Evolutionary conservation across 2,329 filamentous ascomycete genomes (phyloP).

Genomic region (Pseudopithomyces chartarum): DNA sequence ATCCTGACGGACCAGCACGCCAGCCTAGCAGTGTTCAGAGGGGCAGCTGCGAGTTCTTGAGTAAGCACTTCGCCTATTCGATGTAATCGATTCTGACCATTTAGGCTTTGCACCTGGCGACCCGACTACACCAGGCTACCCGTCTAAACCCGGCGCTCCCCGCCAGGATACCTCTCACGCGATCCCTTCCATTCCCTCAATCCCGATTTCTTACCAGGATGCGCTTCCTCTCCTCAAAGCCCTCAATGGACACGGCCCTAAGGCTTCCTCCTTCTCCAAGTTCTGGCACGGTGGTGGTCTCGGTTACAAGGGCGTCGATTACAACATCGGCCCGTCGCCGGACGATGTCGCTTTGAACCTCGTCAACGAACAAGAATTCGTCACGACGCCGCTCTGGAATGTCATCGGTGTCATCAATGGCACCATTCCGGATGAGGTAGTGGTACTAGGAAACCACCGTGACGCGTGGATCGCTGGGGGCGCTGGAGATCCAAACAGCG

Average conservation of each 20-base stretch:
- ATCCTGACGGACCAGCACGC: conserved; percentile 84
- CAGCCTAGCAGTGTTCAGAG: conserved; percentile 89
- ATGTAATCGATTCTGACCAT: conserved; percentile 14
- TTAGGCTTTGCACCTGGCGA: conserved; percentile 67
- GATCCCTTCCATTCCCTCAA: conserved; percentile 84
- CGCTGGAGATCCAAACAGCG: conserved; percentile 81
- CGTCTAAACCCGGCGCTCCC: conserved; percentile 86
- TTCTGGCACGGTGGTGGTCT: conserved; percentile 77
- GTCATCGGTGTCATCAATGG: conserved; percentile 93
- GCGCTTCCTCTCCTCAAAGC: conserved; percentile 86
- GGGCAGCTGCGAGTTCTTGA: conserved; percentile 73
- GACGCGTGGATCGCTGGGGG: conserved; percentile 91
- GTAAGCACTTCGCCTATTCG: conserved; percentile 29
- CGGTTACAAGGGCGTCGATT: conserved; percentile 78
- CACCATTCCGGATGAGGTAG: conserved; percentile 79
- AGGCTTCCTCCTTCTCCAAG: conserved; percentile 72
- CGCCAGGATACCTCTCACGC: conserved; percentile 71
- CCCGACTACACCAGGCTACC: conserved; percentile 91
- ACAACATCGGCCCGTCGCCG: conserved; percentile 84
- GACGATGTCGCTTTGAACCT: conserved; percentile 62
- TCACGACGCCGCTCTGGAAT: conserved; percentile 63
- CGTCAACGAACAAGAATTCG: conserved; percentile 56
- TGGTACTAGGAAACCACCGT: conserved; percentile 89
- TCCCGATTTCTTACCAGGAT: conserved; percentile 88
- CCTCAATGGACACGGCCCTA: conserved; percentile 85